Conservation (phyloP, 441 rosid species). For the Euphorbia schlechtendalii region DNA sequence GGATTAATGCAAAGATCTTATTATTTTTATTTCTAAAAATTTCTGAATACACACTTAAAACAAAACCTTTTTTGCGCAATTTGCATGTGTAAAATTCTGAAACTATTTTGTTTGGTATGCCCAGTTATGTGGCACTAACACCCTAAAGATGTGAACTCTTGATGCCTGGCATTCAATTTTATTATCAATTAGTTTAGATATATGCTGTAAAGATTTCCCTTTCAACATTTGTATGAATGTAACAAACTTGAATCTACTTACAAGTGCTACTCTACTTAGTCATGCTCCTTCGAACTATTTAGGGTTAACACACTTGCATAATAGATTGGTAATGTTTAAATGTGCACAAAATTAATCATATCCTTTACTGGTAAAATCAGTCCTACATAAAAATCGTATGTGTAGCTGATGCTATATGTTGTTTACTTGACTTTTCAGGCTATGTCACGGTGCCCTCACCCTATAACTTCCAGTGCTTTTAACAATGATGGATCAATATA, state of each 20-base stretch:
- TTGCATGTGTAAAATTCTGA: too few species aligned
- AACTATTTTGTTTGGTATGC: too few species aligned
- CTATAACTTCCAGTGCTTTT: conserved; percentile 84
- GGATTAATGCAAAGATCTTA: neutral
- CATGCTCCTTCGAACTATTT: neutral
- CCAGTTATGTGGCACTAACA: neutral
- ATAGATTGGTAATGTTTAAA: neutral
- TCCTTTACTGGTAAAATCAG: neutral
- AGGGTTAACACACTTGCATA: neutral
- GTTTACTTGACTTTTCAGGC: conserved; percentile 50
- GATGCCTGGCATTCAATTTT: too few species aligned
- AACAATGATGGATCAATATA: conserved; percentile 85
- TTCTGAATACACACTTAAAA: neutral
- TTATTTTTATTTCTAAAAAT: neutral
- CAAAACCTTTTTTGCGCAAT: too few species aligned
- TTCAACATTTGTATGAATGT: too few species aligned
- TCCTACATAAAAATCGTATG: neutral
- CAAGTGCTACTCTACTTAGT: neutral
- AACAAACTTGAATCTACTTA: neutral
- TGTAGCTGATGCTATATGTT: neutral
- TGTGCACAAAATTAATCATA: neutral
- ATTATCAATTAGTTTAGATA: too few species aligned
- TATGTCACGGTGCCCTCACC: conserved; percentile 73
- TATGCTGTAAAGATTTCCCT: too few species aligned
- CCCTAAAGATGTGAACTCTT: too few species aligned